Percentiles rank a stretch among this genome's conserved stretches.
phyloP scores from a whole-genome alignment of 768 basidiomycete genomes.

The Boletus pseudopeckii region DNA sequence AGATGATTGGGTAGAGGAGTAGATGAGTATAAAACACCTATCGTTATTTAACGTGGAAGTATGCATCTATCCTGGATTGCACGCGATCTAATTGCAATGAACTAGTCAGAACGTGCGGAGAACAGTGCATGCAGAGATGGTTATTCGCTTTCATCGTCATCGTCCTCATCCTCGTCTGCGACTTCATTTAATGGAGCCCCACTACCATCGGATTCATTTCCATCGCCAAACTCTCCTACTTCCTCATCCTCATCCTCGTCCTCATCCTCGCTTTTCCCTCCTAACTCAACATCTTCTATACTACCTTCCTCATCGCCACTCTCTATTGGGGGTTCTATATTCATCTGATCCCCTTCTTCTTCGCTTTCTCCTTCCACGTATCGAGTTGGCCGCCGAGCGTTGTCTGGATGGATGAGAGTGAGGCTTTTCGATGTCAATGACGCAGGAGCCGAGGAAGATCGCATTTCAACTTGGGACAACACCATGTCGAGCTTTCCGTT shows the following conservation, averaged over 20 bases:
- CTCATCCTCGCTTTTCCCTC: conserved; percentile 55
- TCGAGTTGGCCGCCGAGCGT: conserved; percentile 40
- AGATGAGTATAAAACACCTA: conserved; percentile 10
- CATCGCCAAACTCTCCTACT: conserved; percentile 39
- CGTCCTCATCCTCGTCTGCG: conserved; percentile 59
- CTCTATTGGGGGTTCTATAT: conserved; percentile 58
- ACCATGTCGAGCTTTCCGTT: conserved; percentile 92
- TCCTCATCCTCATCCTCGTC: conserved; percentile 44
- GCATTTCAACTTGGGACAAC: conserved; percentile 87
- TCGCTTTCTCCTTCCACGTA: conserved; percentile 84
- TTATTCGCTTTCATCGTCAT: conserved; percentile 51
- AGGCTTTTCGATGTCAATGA: conserved; percentile 44
- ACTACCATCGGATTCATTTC: conserved; percentile 39
- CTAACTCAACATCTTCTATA: conserved; percentile 75
- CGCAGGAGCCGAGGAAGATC: conserved; percentile 68
- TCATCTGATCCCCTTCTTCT: conserved; percentile 57
- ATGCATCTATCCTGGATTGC: conserved; percentile 1
- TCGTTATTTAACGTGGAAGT: conserved; percentile 1
- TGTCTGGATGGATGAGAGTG: conserved; percentile 34
- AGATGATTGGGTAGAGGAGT: conserved; percentile 70
- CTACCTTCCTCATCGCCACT: conserved; percentile 69
- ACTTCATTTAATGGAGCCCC: conserved; percentile 45
- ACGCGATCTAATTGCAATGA: not conserved
- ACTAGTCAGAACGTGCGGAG: not conserved
- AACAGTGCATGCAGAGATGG: not conserved